Conservation (phyloP, 2,329 filamentous ascomycete genomes). For the Apiospora kogelbergensis region DNA sequence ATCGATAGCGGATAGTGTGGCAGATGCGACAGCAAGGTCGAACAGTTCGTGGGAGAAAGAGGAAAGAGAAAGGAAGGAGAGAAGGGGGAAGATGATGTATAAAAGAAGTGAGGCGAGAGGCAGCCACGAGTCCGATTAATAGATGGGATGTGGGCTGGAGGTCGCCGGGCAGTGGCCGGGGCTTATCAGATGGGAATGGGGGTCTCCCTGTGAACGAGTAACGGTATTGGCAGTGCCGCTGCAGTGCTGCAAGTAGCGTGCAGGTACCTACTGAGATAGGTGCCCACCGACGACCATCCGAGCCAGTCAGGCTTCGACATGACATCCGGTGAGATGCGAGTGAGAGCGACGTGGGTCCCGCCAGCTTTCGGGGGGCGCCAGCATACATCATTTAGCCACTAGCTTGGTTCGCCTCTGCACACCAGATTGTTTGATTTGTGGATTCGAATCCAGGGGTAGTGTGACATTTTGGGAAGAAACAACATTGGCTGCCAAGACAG, state of each 20-base stretch:
- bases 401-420: not conserved
- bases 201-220: not conserved
- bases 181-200: not conserved
- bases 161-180: not conserved
- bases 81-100: not conserved
- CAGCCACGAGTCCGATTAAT: constrained; percentile 6
- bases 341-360: not conserved
- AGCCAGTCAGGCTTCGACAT: not conserved
- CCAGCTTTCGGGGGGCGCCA: not conserved
- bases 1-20: constrained; percentile 49
- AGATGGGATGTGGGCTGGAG: not conserved
- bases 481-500: constrained; percentile 1
- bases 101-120: not conserved
- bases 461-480: not conserved
- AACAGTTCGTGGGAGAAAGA: not conserved
- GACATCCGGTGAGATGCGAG: not conserved
- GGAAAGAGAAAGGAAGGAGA: not conserved
- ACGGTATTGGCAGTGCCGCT: not conserved
- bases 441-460: not conserved
- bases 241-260: not conserved
- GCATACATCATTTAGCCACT: constrained; percentile 3
- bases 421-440: constrained; percentile 1
- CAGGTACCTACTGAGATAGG: not conserved
- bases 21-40: constrained; percentile 30
- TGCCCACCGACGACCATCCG: not conserved